Evolutionary conservation across 306 rosid genomes (phyloP), one percentile per base, ranked within the genome.

Genomic region (Carpinus fangiana): DNA sequence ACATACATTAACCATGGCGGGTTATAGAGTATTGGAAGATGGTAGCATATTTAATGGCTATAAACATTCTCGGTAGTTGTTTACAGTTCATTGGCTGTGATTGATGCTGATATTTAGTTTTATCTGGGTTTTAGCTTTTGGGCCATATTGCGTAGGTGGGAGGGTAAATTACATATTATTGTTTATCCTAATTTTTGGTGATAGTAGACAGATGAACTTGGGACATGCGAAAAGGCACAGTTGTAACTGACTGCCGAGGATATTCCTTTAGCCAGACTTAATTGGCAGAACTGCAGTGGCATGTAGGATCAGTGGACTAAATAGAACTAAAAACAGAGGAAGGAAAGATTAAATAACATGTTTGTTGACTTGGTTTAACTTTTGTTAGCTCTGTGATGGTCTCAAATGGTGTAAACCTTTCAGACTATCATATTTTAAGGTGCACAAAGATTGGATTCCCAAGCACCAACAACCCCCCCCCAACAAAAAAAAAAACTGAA

Each of bases 271-370:
- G 54, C 56, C 52, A 28, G 50, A 76, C 56, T 36, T 59, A 47
- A 53, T 23, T 73, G 60, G 43, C 68, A 61, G 68, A 61, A 61
- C 16, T 61, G n/a, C 36, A 14, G 10, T 26, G 68, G 43, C 64
- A 61, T 28, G 41, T 61, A 14, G 28, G 17, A 28, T 31, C 4
- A 61, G 41, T 26, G 20, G 41, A 13, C 14, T 28, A 26, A 26
- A 26, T 61, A 13, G 68, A 61, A 61, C 41, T 36, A 52, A 65
- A 55, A 26, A 61, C 65, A 47, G 43, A 46, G 56, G 84, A 36
- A 43, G 76, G 54, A 73, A 73, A 65, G 77, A 50, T 61, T 43
- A 50, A 62, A 69, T 77, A 55, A 80, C 72, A 62, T 81, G 69
- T 79, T 54, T 71, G 74, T 64, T 78, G 50, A 64, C 55, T 52